A percentile compares a stretch with the other conserved stretches of the same genome.
Conservation (phyloP, 176 grass and related monocot species). For the Oryza rufipogon region DNA sequence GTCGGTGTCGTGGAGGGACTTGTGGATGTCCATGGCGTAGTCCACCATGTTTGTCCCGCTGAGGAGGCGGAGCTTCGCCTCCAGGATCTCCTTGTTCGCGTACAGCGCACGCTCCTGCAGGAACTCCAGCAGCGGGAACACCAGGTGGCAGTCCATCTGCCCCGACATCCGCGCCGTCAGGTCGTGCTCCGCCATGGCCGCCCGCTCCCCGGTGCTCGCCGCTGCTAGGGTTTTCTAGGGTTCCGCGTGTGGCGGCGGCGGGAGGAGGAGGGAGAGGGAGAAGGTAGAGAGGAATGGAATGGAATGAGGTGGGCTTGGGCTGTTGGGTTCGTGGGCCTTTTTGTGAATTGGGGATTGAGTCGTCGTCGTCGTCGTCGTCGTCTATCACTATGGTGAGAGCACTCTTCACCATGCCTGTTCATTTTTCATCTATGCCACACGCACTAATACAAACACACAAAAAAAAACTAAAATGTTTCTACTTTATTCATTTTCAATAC, state of each 20-base stretch:
- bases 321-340: not conserved
- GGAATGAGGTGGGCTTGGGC: no score
- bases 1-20: conserved; percentile 78
- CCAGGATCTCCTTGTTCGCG: conserved; percentile 70
- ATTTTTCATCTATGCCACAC: no score
- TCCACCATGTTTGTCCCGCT: conserved; percentile 97
- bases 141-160: conserved; percentile 77
- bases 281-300: no score
- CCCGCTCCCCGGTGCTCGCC: conserved; percentile 46
- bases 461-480: no score
- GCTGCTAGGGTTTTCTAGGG: conserved; percentile 41
- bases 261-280: not conserved
- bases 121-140: conserved; percentile 85
- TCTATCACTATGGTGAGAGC: no score
- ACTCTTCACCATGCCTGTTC: no score
- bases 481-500: no score
- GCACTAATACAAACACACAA: no score
- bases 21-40: conserved; percentile 98
- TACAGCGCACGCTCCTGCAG: conserved; percentile 79
- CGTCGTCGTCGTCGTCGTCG: no score
- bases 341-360: no score
- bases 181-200: conserved; percentile 62
- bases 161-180: conserved; percentile 65
- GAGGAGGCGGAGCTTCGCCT: conserved; percentile 89
- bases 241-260: conserved; percentile 15